phyloP scores from a whole-genome alignment of 805 yeast species.

The Cyberlindnera japonica region DNA sequence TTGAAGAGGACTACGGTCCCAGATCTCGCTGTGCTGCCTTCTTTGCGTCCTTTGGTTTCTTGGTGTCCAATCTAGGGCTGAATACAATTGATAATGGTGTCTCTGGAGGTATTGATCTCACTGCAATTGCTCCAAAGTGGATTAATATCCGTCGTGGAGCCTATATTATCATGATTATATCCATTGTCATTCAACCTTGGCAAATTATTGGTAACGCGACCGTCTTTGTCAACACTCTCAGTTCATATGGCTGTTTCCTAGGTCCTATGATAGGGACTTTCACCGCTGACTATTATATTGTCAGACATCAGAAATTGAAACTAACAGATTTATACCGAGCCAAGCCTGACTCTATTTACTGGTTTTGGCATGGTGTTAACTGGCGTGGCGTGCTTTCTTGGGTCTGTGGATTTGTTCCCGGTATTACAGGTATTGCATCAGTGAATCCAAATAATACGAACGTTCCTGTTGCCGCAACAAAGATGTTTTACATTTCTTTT shows the following conservation, averaged over 20 bases:
- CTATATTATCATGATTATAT: slow-evolving; percentile 63
- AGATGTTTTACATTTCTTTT: slow-evolving; percentile 27
- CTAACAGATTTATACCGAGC: slow-evolving; percentile 39
- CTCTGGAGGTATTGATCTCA: slow-evolving; percentile 49
- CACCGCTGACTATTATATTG: slow-evolving; percentile 33
- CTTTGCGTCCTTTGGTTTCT: slow-evolving; percentile 35
- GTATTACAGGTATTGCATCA: slow-evolving; percentile 38
- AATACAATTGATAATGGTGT: slow-evolving; percentile 41
- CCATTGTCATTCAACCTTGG: slow-evolving; percentile 79
- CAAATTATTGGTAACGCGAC: slow-evolving; percentile 26
- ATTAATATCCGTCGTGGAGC: slow-evolving; percentile 62
- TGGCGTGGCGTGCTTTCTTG: slow-evolving; percentile 39
- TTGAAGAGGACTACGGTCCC: slow-evolving; percentile 35
- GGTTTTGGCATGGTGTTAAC: slow-evolving; percentile 42
- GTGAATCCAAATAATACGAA: slow-evolving; percentile 28
- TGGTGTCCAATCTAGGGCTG: slow-evolving; percentile 33
- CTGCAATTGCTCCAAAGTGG: slow-evolving; percentile 47
- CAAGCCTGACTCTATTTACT: slow-evolving; percentile 35
- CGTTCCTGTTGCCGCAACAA: slow-evolving; percentile 27
- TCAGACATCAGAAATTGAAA: slow-evolving; percentile 37
- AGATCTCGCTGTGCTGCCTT: slow-evolving; percentile 46
- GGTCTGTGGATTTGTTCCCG: slow-evolving; percentile 38
- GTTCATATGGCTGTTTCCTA: slow-evolving; percentile 34
- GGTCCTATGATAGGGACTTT: slow-evolving; percentile 43
- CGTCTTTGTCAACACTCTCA: slow-evolving; percentile 24